A percentile compares a stretch with the other conserved stretches of the same genome.
These are phyloP conservation scores for Fusarium napiforme DNA, from an alignment of 2,329 filamentous ascomycete species.

Conservation along the genomic window DNA sequence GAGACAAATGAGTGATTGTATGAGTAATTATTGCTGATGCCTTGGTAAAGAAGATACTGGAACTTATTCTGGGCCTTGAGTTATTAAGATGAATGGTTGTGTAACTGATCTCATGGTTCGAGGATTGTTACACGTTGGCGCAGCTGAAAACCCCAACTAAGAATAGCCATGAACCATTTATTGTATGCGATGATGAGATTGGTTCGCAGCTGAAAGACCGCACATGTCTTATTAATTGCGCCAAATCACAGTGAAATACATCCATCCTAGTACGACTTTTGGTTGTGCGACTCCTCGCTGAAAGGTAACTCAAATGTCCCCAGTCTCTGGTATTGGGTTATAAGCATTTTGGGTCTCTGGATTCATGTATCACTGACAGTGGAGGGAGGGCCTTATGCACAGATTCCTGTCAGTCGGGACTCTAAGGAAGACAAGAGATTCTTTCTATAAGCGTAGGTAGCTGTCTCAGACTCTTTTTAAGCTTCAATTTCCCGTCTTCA, in stretches of 20 bases:
- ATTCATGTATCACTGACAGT: background rate
- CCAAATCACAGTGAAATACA: background rate
- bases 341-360: too few species aligned
- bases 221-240: background rate
- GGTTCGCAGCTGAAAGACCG: background rate
- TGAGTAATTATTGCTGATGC: background rate
- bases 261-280: background rate
- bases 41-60: background rate
- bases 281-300: background rate
- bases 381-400: background rate
- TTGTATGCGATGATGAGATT: background rate
- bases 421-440: background rate
- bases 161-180: constrained; percentile 1
- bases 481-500: background rate
- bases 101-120: background rate
- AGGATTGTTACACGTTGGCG: background rate
- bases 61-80: background rate
- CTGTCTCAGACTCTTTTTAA: background rate
- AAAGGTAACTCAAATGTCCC: background rate
- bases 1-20: background rate
- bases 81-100: background rate
- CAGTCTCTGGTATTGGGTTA: background rate
- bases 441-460: too few species aligned
- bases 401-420: background rate
- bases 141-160: background rate